These are phyloP conservation scores for Lichtheimia ornata DNA, from an alignment of 371 early-diverging fungal species.

Conservation along the genomic window DNA sequence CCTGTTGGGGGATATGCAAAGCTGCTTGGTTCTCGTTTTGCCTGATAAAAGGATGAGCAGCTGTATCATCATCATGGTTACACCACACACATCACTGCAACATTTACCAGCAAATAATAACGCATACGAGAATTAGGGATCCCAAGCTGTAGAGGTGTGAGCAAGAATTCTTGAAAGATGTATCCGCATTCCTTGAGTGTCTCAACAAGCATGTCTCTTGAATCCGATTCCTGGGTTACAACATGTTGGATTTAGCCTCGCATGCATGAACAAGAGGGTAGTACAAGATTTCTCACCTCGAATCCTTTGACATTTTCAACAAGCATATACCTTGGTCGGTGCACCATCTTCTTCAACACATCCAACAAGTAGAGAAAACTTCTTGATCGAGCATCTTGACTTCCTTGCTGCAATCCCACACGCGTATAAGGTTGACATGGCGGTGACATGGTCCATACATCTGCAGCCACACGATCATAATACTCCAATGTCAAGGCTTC, in stretches of 20 bases:
- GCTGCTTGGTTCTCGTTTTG: slow-evolving; percentile 38
- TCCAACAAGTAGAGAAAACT: slow-evolving; percentile 74
- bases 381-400: slow-evolving; percentile 74
- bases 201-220: slow-evolving; percentile 56
- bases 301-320: slow-evolving; percentile 88
- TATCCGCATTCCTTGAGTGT: slow-evolving; percentile 52
- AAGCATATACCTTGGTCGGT: slow-evolving; percentile 69
- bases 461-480: slow-evolving; percentile 66
- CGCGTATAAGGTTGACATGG: slow-evolving; percentile 88
- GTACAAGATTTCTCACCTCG: slow-evolving; percentile 47
- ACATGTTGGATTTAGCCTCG: background rate
- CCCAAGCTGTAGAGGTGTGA: slow-evolving; percentile 70
- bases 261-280: background rate
- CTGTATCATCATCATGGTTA: background rate
- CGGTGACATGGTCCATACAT: slow-evolving; percentile 85
- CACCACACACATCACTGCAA: background rate
- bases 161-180: slow-evolving; percentile 60
- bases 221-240: slow-evolving; percentile 55
- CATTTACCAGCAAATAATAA: slow-evolving; percentile 61
- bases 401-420: slow-evolving; percentile 73
- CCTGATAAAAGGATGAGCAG: slow-evolving; percentile 15
- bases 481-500: slow-evolving; percentile 65
- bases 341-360: slow-evolving; percentile 55
- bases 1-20: slow-evolving; percentile 48
- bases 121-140: slow-evolving; percentile 73